phyloP scores from a whole-genome alignment of 495 filamentous ascomycete species.

The Collariella sp. region DNA sequence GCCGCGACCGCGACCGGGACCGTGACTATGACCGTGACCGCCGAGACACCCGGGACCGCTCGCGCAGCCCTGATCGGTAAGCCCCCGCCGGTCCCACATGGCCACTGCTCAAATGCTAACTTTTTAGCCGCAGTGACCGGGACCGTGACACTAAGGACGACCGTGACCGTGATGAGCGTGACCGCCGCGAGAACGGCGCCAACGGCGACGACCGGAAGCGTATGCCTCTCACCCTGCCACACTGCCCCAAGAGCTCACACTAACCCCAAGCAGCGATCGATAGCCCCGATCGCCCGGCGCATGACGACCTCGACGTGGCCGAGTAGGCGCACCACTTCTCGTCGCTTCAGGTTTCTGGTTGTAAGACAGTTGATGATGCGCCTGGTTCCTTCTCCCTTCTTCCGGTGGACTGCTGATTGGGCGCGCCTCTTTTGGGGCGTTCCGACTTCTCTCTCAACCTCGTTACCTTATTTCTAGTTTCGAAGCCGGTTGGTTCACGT shows the following conservation, averaged over 20 bases:
- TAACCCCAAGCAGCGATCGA: slow-evolving; percentile 45
- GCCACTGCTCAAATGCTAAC: slow-evolving; percentile 7
- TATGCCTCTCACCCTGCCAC: slow-evolving; percentile 33
- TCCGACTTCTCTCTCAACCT: slow-evolving; percentile 6
- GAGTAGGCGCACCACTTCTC: slow-evolving; percentile 45
- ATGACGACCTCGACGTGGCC: slow-evolving; percentile 95
- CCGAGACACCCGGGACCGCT: slow-evolving; percentile 63
- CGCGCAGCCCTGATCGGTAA: slow-evolving; percentile 65
- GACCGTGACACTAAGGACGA: slow-evolving; percentile 46
- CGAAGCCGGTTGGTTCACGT: slow-evolving; percentile 21
- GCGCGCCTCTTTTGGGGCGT: slow-evolving; percentile 1
- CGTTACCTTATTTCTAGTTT: slow-evolving; percentile 24
- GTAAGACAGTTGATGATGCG: slow-evolving; percentile 23
- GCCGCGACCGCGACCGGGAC: slow-evolving; percentile 70
- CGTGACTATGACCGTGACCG: slow-evolving; percentile 63
- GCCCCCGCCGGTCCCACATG: slow-evolving; percentile 35
- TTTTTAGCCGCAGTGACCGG: slow-evolving; percentile 35
- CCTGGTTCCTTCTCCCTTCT: slow-evolving; percentile 6
- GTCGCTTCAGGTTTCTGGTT: slow-evolving; percentile 11
- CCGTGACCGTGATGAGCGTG: slow-evolving; percentile 52
- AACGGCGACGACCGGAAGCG: slow-evolving; percentile 88
- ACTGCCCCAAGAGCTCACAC: slow-evolving; percentile 14
- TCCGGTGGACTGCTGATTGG: slow-evolving; percentile 25
- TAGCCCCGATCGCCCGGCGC: slow-evolving; percentile 64
- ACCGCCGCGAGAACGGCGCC: slow-evolving; percentile 54